phyloP scores from a whole-genome alignment of 2,329 filamentous ascomycete genomes.

The Talaromyces sp. region DNA sequence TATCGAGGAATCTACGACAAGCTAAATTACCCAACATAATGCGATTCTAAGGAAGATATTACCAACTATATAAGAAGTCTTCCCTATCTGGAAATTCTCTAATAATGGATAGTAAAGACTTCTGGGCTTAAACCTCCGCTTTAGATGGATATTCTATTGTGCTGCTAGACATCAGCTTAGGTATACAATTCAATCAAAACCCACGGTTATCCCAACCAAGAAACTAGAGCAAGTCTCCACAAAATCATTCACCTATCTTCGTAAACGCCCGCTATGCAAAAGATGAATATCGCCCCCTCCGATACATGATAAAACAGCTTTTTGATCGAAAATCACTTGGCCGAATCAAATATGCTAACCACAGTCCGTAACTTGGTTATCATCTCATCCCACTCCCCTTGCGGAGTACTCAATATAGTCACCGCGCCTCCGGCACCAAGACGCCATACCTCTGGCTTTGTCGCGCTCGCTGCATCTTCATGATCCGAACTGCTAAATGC shows the following conservation, averaged over 20 bases:
- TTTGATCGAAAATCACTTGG: background rate
- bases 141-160: no score
- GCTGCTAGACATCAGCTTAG: no score
- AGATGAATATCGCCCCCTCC: background rate
- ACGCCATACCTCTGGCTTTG: constrained; percentile 57
- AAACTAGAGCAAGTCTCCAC: background rate
- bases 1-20: no score
- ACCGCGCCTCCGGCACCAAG: constrained; percentile 89
- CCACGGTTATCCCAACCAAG: background rate
- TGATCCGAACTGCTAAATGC: constrained; percentile 54
- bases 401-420: constrained; percentile 74
- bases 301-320: background rate
- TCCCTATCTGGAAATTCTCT: no score
- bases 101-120: no score
- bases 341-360: constrained; percentile 36
- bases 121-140: no score
- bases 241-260: background rate
- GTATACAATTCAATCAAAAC: background rate
- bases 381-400: constrained; percentile 90
- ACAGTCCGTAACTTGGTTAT: constrained; percentile 62
- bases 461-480: constrained; percentile 17
- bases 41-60: no score
- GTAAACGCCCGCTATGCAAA: constrained; percentile 10
- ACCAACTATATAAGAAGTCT: no score
- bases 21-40: no score